Conservation (phyloP, 2,329 filamentous ascomycete species). For the Calonectria ilicicola region DNA sequence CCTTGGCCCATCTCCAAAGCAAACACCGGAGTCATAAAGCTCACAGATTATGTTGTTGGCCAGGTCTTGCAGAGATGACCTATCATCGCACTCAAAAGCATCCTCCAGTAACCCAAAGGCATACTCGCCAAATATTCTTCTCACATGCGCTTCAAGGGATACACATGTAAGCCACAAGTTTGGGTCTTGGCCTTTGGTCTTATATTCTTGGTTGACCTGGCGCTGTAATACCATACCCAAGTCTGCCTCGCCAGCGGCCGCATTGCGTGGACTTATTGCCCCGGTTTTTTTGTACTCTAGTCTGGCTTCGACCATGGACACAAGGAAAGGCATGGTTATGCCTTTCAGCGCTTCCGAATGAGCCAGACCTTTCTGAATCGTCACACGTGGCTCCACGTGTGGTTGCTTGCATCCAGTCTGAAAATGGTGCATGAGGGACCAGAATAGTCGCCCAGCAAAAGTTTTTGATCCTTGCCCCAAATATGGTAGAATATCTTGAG, state of each 20-base stretch:
- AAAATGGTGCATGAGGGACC: constrained; percentile 29
- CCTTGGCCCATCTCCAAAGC: constrained; percentile 32
- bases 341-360: constrained; percentile 22
- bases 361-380: constrained; percentile 13
- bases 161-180: constrained; percentile 23
- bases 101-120: constrained; percentile 18
- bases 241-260: constrained; percentile 25
- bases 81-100: constrained; percentile 7
- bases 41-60: constrained; percentile 9
- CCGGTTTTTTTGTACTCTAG: constrained; percentile 26
- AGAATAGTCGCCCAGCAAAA: constrained; percentile 28
- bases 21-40: constrained; percentile 24
- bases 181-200: constrained; percentile 15
- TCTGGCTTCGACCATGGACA: constrained; percentile 28
- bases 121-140: background rate
- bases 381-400: background rate
- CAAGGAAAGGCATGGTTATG: constrained; percentile 18
- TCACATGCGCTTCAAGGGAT: constrained; percentile 20
- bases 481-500: constrained; percentile 31
- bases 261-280: constrained; percentile 20
- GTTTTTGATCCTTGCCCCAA: constrained; percentile 22
- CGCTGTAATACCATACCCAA: constrained; percentile 16
- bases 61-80: background rate
- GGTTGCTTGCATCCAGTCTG: constrained; percentile 4
- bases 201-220: constrained; percentile 25